Base-by-base conservation (phyloP, 1,284 basidiomycete species). In the Xerocomus tenax region DNA sequence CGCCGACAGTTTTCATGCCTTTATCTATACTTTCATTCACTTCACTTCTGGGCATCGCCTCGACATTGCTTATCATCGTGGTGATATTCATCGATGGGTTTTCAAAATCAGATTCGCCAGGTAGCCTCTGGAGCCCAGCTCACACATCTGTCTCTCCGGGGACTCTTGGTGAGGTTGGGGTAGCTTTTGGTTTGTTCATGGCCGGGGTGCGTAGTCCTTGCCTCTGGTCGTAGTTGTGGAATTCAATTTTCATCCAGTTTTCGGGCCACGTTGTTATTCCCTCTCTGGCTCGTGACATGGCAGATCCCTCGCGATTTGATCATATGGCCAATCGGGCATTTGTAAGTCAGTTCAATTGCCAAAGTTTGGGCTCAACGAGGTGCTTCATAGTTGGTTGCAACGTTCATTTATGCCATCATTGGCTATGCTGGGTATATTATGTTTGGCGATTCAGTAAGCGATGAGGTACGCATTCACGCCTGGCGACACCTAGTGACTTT, bases 221-320 rank as follows among this genome's bases (percentile, higher is more conserved):
- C 21, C 40, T 45, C 34, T 36, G 15, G 0, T 4, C 25, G 26
- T 29, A 23, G 23, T 12, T n/a, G 13, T 13, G 25, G 28, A 7
- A 13, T 46, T 35, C 23, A 39, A 35, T 38, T 36, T 29, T 35
- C 12, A 52, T 13, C 30, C 50, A 90, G 77, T 95, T 97, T 60
- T 85, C 91, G 5, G 92, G 93, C 1, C 94, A 98, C 66, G 88
- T 91, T 10, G 90, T 95, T 32, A 87, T 97, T 45, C 94, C 94
- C 6, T 90, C 87, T 8, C 68, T 98, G 13, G 91, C 88, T 10
- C 76, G 84, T 57, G 94, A 98, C 67, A 97, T 98, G 93, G 71
- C 73, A 47, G 81, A 93, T 58, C 92, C 92, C 1, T 73, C 76
- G 36, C 74, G 84, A 55, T 96, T 95, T 62, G 79, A 88, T 64